A percentile compares a stretch with the other conserved stretches of the same genome.
Evolutionary conservation across 768 basidiomycete genomes (phyloP).

Genomic region (Mrakia gelida): DNA sequence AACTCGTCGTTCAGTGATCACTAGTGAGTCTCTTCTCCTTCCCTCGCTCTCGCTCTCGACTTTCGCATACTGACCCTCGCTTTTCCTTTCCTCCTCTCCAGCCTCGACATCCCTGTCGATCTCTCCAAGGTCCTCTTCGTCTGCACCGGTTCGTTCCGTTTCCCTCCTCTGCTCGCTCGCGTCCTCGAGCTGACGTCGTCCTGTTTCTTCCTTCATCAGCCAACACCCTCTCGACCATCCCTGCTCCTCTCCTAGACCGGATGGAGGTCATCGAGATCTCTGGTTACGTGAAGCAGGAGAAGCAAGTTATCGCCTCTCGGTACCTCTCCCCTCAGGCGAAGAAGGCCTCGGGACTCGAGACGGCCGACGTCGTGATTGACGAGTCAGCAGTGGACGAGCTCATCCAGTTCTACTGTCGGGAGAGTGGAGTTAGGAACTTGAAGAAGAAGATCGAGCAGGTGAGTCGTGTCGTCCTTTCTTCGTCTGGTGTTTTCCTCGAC

Average conservation of each 20-base stretch:
- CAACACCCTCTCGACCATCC: slow-evolving; percentile 88
- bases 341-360: slow-evolving; percentile 78
- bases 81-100: slow-evolving; percentile 39
- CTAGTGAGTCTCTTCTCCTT: slow-evolving; percentile 58
- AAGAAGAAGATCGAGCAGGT: slow-evolving; percentile 99
- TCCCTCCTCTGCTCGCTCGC: not conserved
- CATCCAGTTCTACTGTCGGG: slow-evolving; percentile 95
- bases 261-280: slow-evolving; percentile 96
- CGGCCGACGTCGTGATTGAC: slow-evolving; percentile 75
- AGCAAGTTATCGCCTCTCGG: slow-evolving; percentile 75
- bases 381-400: slow-evolving; percentile 73
- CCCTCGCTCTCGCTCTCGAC: not conserved
- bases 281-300: slow-evolving; percentile 92
- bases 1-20: slow-evolving; percentile 92
- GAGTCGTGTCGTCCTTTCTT: slow-evolving; percentile 24
- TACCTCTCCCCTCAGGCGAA: slow-evolving; percentile 92
- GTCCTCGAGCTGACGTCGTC: not conserved
- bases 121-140: slow-evolving; percentile 94
- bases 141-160: slow-evolving; percentile 57
- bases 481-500: not conserved
- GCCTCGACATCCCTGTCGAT: slow-evolving; percentile 95
- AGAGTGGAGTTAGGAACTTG: slow-evolving; percentile 91
- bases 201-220: slow-evolving; percentile 48
- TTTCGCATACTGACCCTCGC: not conserved
- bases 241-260: slow-evolving; percentile 84